Base-by-base conservation (phyloP, 2,329 filamentous ascomycete species). In the Sarocladiaceae sp. region DNA sequence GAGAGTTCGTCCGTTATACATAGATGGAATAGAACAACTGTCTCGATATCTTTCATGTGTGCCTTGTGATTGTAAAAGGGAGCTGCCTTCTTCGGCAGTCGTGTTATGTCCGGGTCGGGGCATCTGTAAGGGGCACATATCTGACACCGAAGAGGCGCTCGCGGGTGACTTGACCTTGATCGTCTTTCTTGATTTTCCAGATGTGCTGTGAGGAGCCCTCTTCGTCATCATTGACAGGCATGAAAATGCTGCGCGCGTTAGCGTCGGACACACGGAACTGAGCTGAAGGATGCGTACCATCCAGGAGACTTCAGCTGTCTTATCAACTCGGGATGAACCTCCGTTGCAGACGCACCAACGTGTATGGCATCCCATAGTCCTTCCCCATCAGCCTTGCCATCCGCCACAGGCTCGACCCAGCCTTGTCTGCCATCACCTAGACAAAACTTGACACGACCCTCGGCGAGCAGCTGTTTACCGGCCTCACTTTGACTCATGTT, bases 331-430 rank as follows among this genome's bases (percentile, higher is more conserved):
- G 79, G 64, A 65, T 96, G 92, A 52, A 96, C 71, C 62, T 83
- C 79, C 22, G 72, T 79, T 0, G 93, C 93, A 7, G 90, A 88
- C 1, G 94, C 94, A 0, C 94, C 94, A 2, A 97, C 94, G 65
- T 97, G 94, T 54, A 99, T 97, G 2, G 88, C 92, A 76, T 97
- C 90, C 77, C 93, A 99, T 0, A 83, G 78, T 12, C 74, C 70
- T 52, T 75, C 75, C 5, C 74, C 76, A 40, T 69, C 67, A 2
- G 71, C 80, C 61, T 62, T 71, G 53, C 70, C 62, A 1, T 63
- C 56, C 11, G 62, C 59, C 7, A 3, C 6, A 3, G 26, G 5
- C 59, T 77, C 79, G 2, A 75, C 62, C 78, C 80, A 86, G 1
- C 87, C 87, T 56, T 80, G 76, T 4, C 88, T 70, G 1, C 87